A percentile compares a stretch with the other conserved stretches of the same genome.
Conservation (phyloP, 2,329 filamentous ascomycete species). For the Oidium heveae region DNA sequence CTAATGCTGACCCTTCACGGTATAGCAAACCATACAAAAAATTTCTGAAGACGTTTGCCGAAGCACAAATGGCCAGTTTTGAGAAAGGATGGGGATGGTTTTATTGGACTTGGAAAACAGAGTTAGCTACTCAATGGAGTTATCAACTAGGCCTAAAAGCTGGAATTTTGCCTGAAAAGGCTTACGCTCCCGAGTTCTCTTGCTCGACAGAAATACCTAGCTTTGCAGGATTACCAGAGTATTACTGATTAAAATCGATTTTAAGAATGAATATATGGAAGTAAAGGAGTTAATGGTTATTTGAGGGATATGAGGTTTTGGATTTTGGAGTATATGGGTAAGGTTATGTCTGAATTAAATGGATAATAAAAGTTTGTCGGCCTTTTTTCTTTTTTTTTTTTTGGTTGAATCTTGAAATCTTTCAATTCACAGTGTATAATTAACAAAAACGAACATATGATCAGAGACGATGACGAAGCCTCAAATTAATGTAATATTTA, state of each 20-base stretch:
- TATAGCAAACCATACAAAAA: constrained; percentile 58
- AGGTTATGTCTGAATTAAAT: too few species aligned
- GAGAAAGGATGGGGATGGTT: constrained; percentile 93
- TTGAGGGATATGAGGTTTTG: too few species aligned
- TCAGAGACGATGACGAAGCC: too few species aligned
- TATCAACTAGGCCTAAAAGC: constrained; percentile 56
- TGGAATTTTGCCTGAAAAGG: constrained; percentile 53
- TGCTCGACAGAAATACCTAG: constrained; percentile 30
- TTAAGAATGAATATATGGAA: too few species aligned
- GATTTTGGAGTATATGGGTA: too few species aligned
- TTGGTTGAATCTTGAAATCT: too few species aligned
- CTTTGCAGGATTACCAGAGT: constrained; percentile 26
- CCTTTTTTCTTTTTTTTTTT: too few species aligned
- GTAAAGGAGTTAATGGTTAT: too few species aligned
- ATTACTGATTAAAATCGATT: constrained; percentile 15
- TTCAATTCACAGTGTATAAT: too few species aligned
- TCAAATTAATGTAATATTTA: too few species aligned
- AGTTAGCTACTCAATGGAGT: constrained; percentile 70
- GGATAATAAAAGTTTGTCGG: too few species aligned
- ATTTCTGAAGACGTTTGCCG: constrained; percentile 70
- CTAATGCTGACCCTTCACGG: constrained; percentile 45
- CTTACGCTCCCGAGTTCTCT: constrained; percentile 41
- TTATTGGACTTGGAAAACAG: constrained; percentile 97
- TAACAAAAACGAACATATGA: too few species aligned
- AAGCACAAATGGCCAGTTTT: constrained; percentile 88